Base-by-base conservation (phyloP, 176 grass and related monocot genomes). In the Phyllostachys edulis region DNA sequence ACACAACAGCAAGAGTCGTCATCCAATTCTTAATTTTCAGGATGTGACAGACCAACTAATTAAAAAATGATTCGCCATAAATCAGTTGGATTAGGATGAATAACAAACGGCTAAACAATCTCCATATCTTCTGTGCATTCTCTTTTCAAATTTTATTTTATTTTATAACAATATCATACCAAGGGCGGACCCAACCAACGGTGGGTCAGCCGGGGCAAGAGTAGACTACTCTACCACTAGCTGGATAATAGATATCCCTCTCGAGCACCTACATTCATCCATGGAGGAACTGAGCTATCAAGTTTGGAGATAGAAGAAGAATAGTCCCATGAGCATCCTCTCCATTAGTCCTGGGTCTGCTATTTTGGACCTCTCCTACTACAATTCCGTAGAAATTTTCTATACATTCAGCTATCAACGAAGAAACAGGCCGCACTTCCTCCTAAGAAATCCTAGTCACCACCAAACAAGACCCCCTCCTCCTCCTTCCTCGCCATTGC, bases 21-120 rank as follows among this genome's bases (percentile, higher is more conserved):
- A 20, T 87, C 68, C 57, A 82, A 67, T 75, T 79, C 67, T 83
- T 79, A 84, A 83, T 69, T 59, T 7, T 1, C 9, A 36, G 21
- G 67, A 87, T 78, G 79, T 79, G 88, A 90, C 84, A 52, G 79
- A 83, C 74, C 66, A 86, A 82, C 88, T 73, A 86, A 34, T 34
- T 34, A 34, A 34, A 73, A 49, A 40, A 78, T 61, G 79, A 79
- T 90, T 79, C 67, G 46, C 46, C 40, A 15, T 73, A 82, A 87
- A 83, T 56, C 60, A 15, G 79, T 79, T 83, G 80, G 67, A 60
- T 87, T 50, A 73, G 13, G 66, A 34, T 73, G 56, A 76, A 56
- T 57, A 76, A 63, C 65, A 86, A 60, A 60, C 12, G 38, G 49
- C 38, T 85, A 78, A 70, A 46, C 54, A 71, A 63, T 50, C 50